Evolutionary conservation across 1,139 yeast species (phyloP), one percentile per base, ranked within the genome.

Genomic region (Saccharomyces uvarum): DNA sequence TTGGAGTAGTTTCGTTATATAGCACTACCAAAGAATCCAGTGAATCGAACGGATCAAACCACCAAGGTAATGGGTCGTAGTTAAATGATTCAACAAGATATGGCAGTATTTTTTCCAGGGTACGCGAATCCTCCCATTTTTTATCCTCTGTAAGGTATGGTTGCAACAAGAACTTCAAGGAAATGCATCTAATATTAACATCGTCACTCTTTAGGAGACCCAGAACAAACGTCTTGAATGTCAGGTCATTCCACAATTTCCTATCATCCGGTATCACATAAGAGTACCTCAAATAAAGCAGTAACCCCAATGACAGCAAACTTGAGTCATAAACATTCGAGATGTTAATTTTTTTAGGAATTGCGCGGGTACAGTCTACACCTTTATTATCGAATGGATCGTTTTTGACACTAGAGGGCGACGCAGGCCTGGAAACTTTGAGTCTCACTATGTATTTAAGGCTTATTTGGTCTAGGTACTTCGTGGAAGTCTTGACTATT

Each of bases 21-120:
- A 58, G 47, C 4, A 61, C 62, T 13, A 65, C 50, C 31, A 67
- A 52, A 1, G 49, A 38, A 5, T 57, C 61, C 27, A 67, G 47
- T 14, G 52, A 56, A 16, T 65, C 66, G 27, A 67, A 60, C 4
- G 69, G 69, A 55, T 65, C 67, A 56, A 63, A 65, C 70, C 70
- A 66, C 63, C 63, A 60, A 4, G 71, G 71, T 3, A 67, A 29
- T n/a, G 56, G 52, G 13, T 57, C 56, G 29, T 53, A 59, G 47
- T 67, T 63, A 48, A 67, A 59, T n/a, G 61, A 56, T 8, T 62
- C 63, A 21, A 66, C 54, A 49, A 67, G 54, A 51, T 61, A 62
- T 3, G 71, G 70, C 41, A 67, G 53, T 47, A 61, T 50, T 51
- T 61, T 61, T 3, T 53, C 53, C 14, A 64, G 42, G 1, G 57